phyloP scores from a whole-genome alignment of 345 rosid species.

The Eucalyptus paniculata region DNA sequence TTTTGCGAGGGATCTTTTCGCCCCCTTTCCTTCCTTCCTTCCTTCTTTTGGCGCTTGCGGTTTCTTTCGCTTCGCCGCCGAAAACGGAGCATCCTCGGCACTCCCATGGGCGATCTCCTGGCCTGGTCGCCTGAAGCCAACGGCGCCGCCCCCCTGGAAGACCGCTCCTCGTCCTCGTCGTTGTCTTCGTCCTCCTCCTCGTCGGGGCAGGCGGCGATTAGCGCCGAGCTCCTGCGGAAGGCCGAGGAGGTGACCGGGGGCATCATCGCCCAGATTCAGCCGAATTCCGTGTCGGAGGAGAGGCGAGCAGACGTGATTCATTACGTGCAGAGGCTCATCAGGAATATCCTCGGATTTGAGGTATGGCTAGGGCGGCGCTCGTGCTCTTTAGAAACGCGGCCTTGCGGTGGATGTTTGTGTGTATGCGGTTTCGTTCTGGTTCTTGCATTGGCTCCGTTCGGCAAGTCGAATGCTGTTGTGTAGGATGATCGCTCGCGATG shows the following conservation, averaged over 20 bases:
- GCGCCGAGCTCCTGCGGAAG: conserved; percentile 31
- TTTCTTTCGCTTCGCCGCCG: background rate
- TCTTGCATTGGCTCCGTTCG: background rate
- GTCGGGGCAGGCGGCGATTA: conserved; percentile 14
- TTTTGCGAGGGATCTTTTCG: background rate
- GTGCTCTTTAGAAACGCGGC: background rate
- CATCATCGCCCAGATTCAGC: conserved; percentile 59
- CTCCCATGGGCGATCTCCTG: conserved; percentile 65
- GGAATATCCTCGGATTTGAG: conserved; percentile 38
- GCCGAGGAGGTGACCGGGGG: conserved; percentile 56
- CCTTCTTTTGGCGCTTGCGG: background rate
- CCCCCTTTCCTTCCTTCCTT: too few species aligned
- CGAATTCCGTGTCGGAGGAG: conserved; percentile 52
- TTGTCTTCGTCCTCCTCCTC: conserved; percentile 7
- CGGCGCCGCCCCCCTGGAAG: conserved; percentile 19
- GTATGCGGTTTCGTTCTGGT: background rate
- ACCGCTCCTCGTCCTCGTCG: conserved; percentile 14
- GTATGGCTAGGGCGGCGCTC: conserved; percentile 2
- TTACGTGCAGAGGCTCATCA: conserved; percentile 49
- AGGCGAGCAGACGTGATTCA: conserved; percentile 55
- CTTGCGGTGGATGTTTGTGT: background rate
- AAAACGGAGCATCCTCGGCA: background rate
- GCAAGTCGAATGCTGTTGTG: background rate
- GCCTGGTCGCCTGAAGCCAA: conserved; percentile 43
- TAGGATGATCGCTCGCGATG: background rate